Evolutionary conservation across 1,284 basidiomycete species (phyloP), one percentile per base, ranked within the genome.

Genomic region (Cryptococcus sp.): DNA sequence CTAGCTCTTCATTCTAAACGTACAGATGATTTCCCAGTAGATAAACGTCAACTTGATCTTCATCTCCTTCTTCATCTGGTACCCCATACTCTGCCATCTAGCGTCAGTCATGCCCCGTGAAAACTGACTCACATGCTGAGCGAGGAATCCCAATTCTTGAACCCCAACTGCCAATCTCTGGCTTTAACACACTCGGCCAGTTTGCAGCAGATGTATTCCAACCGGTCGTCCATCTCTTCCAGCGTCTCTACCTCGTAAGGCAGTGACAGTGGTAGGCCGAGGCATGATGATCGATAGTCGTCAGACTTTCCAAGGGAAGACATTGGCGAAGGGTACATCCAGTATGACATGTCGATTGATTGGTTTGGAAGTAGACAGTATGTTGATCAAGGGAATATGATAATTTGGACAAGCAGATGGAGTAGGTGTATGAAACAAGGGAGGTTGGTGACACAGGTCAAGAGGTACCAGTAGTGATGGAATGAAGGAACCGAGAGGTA

Each of bases 211-310:
- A 92, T 88, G 57, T 85, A 79, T 59, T 93, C 87, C 45, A 96
- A 80, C 63, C 89, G 78, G 41, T 80, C 76, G 67, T 91, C 84
- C 84, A 93, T 91, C 64, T 84, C 83, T 13, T 83, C 82, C 54
- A 89, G 79, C 0, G 85, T 78, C 74, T 96, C 91, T 59, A 87
- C 83, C 56, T 82, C 79, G 72, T 94, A 96, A 1, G 92, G 91
- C 42, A 97, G 59, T 14, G 66, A 62, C 10, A 70, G 56, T 2
- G 70, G 71, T 11, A 72, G 54, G 41, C 71, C 71, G 10, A 73
- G 61, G 41, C 59, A 62, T 58, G 71, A 73, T 44, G 65, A 55
- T 11, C 71, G 65, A 22, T 62, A 56, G 39, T 73, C 71, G 22
- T 70, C 63, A 41, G 68, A 58, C 67, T 73, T 57, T 23, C 31